Base-by-base conservation (phyloP, 768 basidiomycete genomes). In the Chiua virens region DNA sequence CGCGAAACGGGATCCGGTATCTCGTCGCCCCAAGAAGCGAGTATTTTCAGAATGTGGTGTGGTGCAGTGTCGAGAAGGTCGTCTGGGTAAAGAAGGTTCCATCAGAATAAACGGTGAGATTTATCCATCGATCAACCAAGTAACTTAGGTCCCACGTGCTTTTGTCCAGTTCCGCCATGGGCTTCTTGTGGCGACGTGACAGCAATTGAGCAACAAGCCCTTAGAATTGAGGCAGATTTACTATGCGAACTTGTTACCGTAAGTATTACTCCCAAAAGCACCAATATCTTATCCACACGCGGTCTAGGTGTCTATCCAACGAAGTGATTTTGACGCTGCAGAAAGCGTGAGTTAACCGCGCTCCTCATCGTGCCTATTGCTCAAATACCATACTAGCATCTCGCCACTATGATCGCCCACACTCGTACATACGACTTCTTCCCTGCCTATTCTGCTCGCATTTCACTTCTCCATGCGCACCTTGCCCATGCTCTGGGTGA, bases 1-100 rank as follows among this genome's bases (percentile, higher is more conserved):
- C 1, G 79, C 85, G 0, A 88, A 89, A 58, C 79, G 86, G 14
- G 88, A 92, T 59, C 78, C 84, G 0, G 80, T 86, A 0, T 90
- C 88, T 36, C 75, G 86, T 22, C 85, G 81, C 47, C 89, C 89
- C 4, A 87, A 85, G 71, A 77, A 85, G 52, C 83, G 80, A 42
- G 71, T 87, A 0, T 92, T 89, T 68, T 82, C 86, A 0, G 65
- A 66, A 7, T 87, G 87, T 54, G 89, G 87, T 0, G 44, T 87
- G 8, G 64, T 47, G 25, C 71, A 20, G 66, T 78, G 20, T 71
- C 78, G 51, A 77, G 47, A 75, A 73, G 49, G 83, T 79, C 60
- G 60, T 73, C 43, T 65, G 58, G 44, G 77, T 15, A 59, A 42
- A 27, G 57, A 44, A 10, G 58, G 53, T 43, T 34, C 48, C 20